Base-by-base conservation (phyloP, 768 basidiomycete species). In the Mrakia hoshinonis region DNA sequence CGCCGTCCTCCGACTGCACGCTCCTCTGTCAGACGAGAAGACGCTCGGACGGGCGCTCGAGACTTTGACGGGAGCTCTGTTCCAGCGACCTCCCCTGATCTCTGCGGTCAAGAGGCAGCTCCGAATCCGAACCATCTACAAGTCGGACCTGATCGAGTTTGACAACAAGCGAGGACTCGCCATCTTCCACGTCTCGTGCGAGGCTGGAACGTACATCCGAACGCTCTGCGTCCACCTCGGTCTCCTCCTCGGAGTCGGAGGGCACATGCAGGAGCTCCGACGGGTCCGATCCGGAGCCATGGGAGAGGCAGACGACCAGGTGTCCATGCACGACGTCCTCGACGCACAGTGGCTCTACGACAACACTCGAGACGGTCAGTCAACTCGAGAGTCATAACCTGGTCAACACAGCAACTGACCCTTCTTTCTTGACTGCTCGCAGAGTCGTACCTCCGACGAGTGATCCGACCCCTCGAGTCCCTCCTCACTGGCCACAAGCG, bases 241-340 rank as follows among this genome's bases (percentile, higher is more conserved):
- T 71, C 84, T 99, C 65, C 73, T 99, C 51, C 83, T 97, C 47
- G 96, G 96, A 73, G 95, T 98, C 36, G 96, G 96, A 29, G 96
- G 94, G n/a, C 96, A 99, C 81, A 99, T 99, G 96, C 95, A 99
- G 82, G 96, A 99, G 80, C 84, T 99, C 71, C 85, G 96, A 76
- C 83, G 96, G 76, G 95, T 98, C 18, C 83, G 96, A 74, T 91
- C 89, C 78, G 96, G 96, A 76, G 95, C 94, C 62, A 88, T 97
- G 86, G 91, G 89, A 62, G 96, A 99, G 82, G 93, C 91, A 78
- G 95, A 98, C 78, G 93, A 93, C 76, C 92, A 97, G 77, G 96
- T 98, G 73, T 94, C 95, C 26, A 99, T 99, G 96, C 96, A 99
- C 81, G 96, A 99, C 79, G 95, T 99, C 36, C 82, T 99, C 81